Percentiles rank a stretch among this genome's conserved stretches.
Evolutionary conservation across 257 asterid species (phyloP).

Genomic region (Haberlea rhodopensis): DNA sequence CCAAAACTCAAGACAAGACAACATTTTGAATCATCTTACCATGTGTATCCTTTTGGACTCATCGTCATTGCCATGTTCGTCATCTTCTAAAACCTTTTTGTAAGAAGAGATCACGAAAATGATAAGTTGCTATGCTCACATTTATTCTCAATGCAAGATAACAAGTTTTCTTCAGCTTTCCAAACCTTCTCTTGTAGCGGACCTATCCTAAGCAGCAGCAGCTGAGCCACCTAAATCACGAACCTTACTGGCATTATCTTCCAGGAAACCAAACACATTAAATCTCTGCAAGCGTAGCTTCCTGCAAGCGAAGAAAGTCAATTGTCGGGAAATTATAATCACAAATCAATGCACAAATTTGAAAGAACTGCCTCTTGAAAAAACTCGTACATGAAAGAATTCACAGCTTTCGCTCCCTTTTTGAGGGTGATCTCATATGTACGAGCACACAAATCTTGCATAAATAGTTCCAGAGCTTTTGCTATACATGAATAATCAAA

Average conservation of each 20-base stretch:
- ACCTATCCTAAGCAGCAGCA: conserved; percentile 44
- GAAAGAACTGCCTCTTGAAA: not conserved
- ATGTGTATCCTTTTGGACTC: too few relatives aligned
- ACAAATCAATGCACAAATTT: not conserved
- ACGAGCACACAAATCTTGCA: conserved; percentile 78
- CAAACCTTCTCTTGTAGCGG: conserved; percentile 52
- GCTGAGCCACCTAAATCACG: conserved; percentile 75
- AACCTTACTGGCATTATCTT: conserved; percentile 56
- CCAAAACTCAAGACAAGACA: not conserved
- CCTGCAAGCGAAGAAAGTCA: conserved; percentile 45
- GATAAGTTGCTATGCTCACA: conserved; percentile 1
- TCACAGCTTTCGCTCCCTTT: conserved; percentile 75
- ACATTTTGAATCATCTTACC: too few relatives aligned
- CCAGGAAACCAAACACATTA: too few relatives aligned
- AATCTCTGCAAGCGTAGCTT: conserved; percentile 70
- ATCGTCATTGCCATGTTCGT: conserved; percentile 42
- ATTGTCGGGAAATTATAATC: conserved; percentile 18
- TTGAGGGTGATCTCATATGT: conserved; percentile 61
- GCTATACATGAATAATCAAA: conserved; percentile 39
- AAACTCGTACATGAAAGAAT: conserved; percentile 68
- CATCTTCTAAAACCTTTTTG: conserved; percentile 55
- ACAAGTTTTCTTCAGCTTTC: not conserved
- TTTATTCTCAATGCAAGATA: conserved; percentile 2
- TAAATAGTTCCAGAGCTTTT: conserved; percentile 74
- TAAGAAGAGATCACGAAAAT: conserved; percentile 15